Evolutionary conservation across 768 basidiomycete genomes (phyloP).

Genomic region (Tulasnella sp.): DNA sequence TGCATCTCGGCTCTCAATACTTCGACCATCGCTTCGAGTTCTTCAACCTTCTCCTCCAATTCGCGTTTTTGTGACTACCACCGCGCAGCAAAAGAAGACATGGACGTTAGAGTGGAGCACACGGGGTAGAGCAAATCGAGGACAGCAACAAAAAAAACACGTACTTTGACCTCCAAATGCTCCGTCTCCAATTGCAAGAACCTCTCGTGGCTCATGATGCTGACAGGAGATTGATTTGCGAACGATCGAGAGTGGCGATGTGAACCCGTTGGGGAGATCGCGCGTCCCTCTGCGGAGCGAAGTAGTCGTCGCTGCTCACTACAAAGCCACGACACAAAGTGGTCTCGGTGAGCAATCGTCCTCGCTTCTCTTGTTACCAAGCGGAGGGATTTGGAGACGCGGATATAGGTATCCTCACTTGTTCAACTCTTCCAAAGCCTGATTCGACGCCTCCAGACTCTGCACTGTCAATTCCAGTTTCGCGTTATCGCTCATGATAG

Average conservation of each 20-base stretch:
- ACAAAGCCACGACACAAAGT: no score
- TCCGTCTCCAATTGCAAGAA: conserved; percentile 25
- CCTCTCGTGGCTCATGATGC: conserved; percentile 11
- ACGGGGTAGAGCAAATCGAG: background rate
- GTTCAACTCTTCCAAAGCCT: conserved; percentile 54
- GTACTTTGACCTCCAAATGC: conserved; percentile 21
- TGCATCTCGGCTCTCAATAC: conserved; percentile 35
- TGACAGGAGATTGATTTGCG: background rate
- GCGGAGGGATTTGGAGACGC: no score
- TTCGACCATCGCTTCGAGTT: conserved; percentile 68
- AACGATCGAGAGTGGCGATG: conserved; percentile 22
- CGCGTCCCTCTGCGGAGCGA: background rate
- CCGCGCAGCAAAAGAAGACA: no score
- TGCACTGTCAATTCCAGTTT: conserved; percentile 65
- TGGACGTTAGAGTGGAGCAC: no score
- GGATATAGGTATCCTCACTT: conserved; percentile 42
- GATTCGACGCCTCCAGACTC: conserved; percentile 53
- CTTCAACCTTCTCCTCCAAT: conserved; percentile 56
- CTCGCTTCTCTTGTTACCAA: no score
- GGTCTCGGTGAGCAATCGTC: no score
- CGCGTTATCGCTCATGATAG: conserved; percentile 55
- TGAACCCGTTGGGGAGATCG: conserved; percentile 16
- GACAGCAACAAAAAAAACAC: background rate
- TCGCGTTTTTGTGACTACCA: conserved; percentile 52
- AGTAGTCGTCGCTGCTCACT: conserved; percentile 16